Evolutionary conservation across 2,329 filamentous ascomycete species (phyloP), one percentile per base, ranked within the genome.

Genomic region (Penicillium brasilianum): DNA sequence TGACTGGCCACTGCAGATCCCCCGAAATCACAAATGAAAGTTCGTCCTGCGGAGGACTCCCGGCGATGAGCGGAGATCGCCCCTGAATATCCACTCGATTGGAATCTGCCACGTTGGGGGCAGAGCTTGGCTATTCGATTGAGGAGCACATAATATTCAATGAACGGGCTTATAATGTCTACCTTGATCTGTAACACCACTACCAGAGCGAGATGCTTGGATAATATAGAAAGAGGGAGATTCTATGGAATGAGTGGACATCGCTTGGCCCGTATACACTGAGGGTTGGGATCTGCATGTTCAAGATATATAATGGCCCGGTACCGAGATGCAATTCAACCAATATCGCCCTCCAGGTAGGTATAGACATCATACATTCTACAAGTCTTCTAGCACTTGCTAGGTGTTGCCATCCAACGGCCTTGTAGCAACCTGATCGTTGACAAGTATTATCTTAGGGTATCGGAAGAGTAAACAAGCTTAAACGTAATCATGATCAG

Each of bases 1-100:
- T 37, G 50, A 39, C 32, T 39, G 34, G 50, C 50, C 32, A 39
- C 32, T 53, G 50, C 48, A 50, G 48, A 34, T 50, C 48, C 9
- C 11, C 16, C 13, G 28, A 50, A 50, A n/a, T 11, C 28, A 11
- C 48, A 34, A 32, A 39, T 50, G 30, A 52, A n/a, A 28, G 11
- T 28, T 30, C 25, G 25, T 18, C 44, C 14, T n/a, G 22, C 14
- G 7, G 20, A 46, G 41, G 18, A 25, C 41, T 44, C 20, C n/a
- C 43, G 8, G 37, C 11, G 30, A 37, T 2, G n/a, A 11, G 32
- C 32, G 49, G 8, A 39, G 50, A 53, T 53, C 50, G 20, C 50
- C 50, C 50, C 50, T 53, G 50, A 53, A 53, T 5, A 50, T 50
- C 48, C 48, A n/a, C 44, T 28, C 3, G 28, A 18, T 18, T 49